Percentiles rank a stretch among this genome's conserved stretches.
Evolutionary conservation across 2,329 filamentous ascomycete genomes (phyloP).

Genomic region (Phaeophleospora eucalypticola): DNA sequence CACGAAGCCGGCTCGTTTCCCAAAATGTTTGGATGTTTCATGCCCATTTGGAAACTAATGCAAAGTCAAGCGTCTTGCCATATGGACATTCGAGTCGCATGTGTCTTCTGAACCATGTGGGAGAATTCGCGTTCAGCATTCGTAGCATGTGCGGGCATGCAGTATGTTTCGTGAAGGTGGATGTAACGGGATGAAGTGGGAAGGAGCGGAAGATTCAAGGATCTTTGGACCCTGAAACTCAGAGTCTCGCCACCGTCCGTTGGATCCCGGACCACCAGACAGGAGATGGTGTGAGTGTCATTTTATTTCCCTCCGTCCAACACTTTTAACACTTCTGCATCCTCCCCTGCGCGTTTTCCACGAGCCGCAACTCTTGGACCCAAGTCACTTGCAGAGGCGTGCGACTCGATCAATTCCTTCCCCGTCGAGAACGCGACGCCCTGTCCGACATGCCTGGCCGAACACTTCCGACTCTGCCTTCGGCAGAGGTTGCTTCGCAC

Average conservation of each 20-base stretch:
- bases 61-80: no score
- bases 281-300: background rate
- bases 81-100: no score
- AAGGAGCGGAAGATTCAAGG: background rate
- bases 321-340: no score
- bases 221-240: background rate
- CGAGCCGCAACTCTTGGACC: no score
- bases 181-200: background rate
- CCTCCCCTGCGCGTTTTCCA: no score
- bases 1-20: no score
- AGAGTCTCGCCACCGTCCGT: background rate
- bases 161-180: no score
- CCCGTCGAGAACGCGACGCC: background rate
- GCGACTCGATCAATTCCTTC: background rate
- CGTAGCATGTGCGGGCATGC: no score
- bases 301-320: background rate
- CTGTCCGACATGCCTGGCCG: conserved; percentile 63
- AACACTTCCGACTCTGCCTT: conserved; percentile 77
- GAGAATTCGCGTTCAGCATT: no score
- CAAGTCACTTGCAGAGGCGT: background rate
- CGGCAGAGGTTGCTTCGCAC: conserved; percentile 75
- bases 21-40: no score
- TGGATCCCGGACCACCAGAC: background rate
- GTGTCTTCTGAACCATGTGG: no score
- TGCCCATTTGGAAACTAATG: no score